These are phyloP conservation scores for Fagopyrum esculentum DNA, from an alignment of 148 eudicot species.

Conservation along the genomic window DNA sequence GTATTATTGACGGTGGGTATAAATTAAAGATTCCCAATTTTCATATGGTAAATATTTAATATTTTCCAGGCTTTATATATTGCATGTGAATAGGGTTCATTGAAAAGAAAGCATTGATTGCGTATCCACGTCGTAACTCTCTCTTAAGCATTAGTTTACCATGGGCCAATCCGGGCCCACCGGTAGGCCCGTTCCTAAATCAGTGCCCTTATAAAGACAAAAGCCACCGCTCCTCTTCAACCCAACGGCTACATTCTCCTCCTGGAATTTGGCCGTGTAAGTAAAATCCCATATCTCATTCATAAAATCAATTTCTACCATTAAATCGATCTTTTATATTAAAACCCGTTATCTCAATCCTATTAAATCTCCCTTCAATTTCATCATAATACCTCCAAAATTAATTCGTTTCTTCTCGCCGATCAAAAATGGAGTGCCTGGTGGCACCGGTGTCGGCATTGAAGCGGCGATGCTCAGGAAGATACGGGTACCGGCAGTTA, in stretches of 20 bases:
- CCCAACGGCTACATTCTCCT: conserved; percentile 9
- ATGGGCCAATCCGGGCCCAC: background rate
- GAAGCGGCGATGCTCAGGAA: conserved; percentile 29
- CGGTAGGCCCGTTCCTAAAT: background rate
- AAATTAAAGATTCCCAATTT: no score
- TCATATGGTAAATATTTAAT: no score
- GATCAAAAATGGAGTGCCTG: conserved; percentile 29
- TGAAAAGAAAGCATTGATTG: background rate
- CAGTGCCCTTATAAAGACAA: background rate
- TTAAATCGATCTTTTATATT: background rate
- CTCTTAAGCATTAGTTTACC: conserved; percentile 4
- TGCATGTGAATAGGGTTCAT: background rate
- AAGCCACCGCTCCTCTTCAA: background rate
- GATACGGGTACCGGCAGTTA: conserved; percentile 25
- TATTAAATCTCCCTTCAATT: conserved; percentile 4
- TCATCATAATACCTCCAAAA: background rate
- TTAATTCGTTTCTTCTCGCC: background rate
- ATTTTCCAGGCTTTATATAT: no score
- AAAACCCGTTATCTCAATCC: conserved; percentile 5
- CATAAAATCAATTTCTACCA: background rate
- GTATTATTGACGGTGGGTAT: no score
- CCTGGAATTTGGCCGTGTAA: background rate
- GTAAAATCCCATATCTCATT: background rate
- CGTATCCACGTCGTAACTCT: background rate
- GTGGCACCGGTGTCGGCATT: conserved; percentile 34